A percentile compares a stretch with the other conserved stretches of the same genome.
These are phyloP conservation scores for Phytophthora agathidicida DNA, from an alignment of 352 stramenopile species.

Conservation along the genomic window DNA sequence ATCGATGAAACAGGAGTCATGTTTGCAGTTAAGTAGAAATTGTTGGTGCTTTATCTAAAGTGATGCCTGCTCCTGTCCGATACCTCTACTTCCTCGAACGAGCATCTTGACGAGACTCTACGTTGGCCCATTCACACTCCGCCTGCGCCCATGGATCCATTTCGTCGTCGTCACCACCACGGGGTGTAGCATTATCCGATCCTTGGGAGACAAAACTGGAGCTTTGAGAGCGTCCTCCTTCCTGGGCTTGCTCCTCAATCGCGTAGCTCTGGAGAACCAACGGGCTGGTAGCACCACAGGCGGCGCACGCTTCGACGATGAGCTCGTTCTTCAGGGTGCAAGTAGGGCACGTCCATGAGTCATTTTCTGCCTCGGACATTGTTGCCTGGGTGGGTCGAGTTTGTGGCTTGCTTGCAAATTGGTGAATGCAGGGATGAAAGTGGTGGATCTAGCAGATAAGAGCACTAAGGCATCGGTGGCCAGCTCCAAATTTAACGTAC, in stretches of 20 bases:
- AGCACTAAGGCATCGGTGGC: too few relatives aligned
- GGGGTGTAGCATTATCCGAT: conserved; percentile 39
- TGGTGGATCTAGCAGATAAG: too few relatives aligned
- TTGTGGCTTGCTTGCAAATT: conserved; percentile 17
- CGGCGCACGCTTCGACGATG: conserved; percentile 59
- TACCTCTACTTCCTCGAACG: conserved; percentile 20
- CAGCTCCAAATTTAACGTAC: too few relatives aligned
- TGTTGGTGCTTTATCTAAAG: too few relatives aligned
- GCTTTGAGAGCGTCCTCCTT: conserved; percentile 24
- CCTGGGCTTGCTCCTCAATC: conserved; percentile 44
- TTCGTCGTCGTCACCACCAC: conserved; percentile 35
- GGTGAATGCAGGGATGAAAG: not conserved
- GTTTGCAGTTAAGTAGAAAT: too few relatives aligned
- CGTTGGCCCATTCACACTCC: conserved; percentile 70
- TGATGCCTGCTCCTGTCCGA: not conserved
- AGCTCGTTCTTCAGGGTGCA: conserved; percentile 73
- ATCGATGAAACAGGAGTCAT: too few relatives aligned
- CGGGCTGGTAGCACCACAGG: conserved; percentile 71
- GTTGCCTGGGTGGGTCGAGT: not conserved
- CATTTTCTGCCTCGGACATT: conserved; percentile 35
- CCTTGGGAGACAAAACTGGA: conserved; percentile 43
- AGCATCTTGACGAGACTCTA: conserved; percentile 63
- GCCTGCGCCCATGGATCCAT: conserved; percentile 69
- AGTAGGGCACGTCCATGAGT: conserved; percentile 53
- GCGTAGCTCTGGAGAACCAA: conserved; percentile 67